These are phyloP conservation scores for Tieghemostelium lacteum DNA, from an alignment of 78 protist genomes.

Conservation along the genomic window DNA sequence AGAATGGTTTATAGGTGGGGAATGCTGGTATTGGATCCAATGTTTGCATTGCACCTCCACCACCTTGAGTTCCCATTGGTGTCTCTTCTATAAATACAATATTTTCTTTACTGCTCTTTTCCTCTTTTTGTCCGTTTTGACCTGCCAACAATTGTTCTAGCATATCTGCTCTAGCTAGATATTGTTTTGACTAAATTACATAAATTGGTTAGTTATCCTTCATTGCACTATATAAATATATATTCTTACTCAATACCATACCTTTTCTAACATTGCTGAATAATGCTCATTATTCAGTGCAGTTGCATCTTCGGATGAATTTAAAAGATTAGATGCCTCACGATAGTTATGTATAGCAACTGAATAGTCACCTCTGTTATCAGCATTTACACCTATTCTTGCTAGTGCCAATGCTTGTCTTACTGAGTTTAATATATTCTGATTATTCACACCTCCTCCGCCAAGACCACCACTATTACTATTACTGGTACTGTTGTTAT, in stretches of 20 bases:
- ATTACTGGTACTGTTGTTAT: no score
- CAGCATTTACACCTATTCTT: slow-evolving; percentile 81
- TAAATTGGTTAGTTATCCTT: background rate
- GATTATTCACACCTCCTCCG: background rate
- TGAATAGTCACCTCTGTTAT: slow-evolving; percentile 75
- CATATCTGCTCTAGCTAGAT: slow-evolving; percentile 73
- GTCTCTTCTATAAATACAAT: slow-evolving; percentile 59
- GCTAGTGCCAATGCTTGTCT: slow-evolving; percentile 79
- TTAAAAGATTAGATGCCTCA: slow-evolving; percentile 68
- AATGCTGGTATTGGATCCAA: slow-evolving; percentile 70
- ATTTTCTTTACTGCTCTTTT: slow-evolving; percentile 38
- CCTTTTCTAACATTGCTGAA: slow-evolving; percentile 71
- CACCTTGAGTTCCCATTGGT: no score
- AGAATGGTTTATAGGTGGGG: slow-evolving; percentile 77
- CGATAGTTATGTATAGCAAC: slow-evolving; percentile 64
- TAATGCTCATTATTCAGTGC: slow-evolving; percentile 65
- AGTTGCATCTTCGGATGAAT: slow-evolving; percentile 52
- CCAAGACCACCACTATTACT: background rate
- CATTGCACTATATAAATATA: no score
- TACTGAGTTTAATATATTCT: slow-evolving; percentile 64
- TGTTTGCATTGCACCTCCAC: background rate
- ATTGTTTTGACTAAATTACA: slow-evolving; percentile 41
- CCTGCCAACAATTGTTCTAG: slow-evolving; percentile 49
- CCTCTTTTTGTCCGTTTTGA: slow-evolving; percentile 5
- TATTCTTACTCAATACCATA: background rate